These are phyloP conservation scores for Cladophialophora exuberans DNA, from an alignment of 2,329 filamentous ascomycete genomes.

Conservation along the genomic window DNA sequence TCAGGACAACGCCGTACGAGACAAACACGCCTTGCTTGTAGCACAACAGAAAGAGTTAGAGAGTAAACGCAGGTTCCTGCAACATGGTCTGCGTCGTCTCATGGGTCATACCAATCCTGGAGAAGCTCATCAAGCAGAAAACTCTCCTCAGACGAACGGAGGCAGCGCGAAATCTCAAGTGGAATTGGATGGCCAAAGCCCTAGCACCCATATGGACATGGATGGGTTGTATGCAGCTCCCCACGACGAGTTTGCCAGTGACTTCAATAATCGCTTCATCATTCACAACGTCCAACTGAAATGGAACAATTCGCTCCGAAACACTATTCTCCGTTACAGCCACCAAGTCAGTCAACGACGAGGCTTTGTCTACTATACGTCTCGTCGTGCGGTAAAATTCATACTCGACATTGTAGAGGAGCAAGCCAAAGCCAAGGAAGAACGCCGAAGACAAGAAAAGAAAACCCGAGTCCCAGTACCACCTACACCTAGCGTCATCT, in stretches of 20 bases:
- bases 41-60: slow-evolving; percentile 61
- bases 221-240: slow-evolving; percentile 68
- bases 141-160: slow-evolving; percentile 30
- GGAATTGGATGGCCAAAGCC: slow-evolving; percentile 53
- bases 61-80: slow-evolving; percentile 62
- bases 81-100: slow-evolving; percentile 61
- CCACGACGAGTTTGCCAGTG: slow-evolving; percentile 81
- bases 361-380: slow-evolving; percentile 98
- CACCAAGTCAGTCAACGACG: slow-evolving; percentile 95
- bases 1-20: slow-evolving; percentile 48
- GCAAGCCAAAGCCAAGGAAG: slow-evolving; percentile 72
- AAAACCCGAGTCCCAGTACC: slow-evolving; percentile 16
- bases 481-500: slow-evolving; percentile 27
- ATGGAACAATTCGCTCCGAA: slow-evolving; percentile 95
- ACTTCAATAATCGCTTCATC: slow-evolving; percentile 98
- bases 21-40: slow-evolving; percentile 54
- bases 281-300: slow-evolving; percentile 97
- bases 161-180: slow-evolving; percentile 30
- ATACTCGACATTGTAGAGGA: slow-evolving; percentile 97
- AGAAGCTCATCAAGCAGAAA: slow-evolving; percentile 40
- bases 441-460: slow-evolving; percentile 33
- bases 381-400: slow-evolving; percentile 92
- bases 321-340: slow-evolving; percentile 95
- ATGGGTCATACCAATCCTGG: slow-evolving; percentile 54
- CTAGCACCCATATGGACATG: slow-evolving; percentile 52